phyloP scores from a whole-genome alignment of 805 yeast species.

The Suhomyces sp. region DNA sequence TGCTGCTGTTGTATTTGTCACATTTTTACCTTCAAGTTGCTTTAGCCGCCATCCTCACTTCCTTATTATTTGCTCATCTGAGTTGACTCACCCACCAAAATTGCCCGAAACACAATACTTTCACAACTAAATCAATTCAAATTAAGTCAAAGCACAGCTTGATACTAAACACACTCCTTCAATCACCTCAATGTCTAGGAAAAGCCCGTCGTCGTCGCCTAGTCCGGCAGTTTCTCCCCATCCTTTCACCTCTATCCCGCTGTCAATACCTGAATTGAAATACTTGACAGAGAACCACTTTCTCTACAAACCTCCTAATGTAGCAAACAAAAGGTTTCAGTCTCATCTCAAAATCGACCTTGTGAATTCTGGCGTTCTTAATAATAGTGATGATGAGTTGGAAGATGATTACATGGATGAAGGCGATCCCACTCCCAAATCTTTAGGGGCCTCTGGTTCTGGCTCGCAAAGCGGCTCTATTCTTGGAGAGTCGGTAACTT shows the following conservation, averaged over 20 bases:
- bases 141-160: not conserved
- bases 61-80: not conserved
- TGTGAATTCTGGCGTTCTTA: not conserved
- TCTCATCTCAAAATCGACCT: slow-evolving; percentile 5
- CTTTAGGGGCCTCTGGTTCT: not conserved
- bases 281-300: not conserved
- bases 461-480: not conserved
- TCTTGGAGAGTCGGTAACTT: slow-evolving; percentile 6
- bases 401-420: not conserved
- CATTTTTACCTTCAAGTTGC: not conserved
- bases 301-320: not conserved
- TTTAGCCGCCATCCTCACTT: not conserved
- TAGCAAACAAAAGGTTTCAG: not conserved
- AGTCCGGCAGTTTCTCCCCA: not conserved
- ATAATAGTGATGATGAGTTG: not conserved
- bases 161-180: not conserved
- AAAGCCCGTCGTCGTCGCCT: not conserved
- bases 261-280: not conserved
- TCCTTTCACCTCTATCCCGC: not conserved
- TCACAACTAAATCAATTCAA: not conserved
- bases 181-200: not conserved
- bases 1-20: not conserved
- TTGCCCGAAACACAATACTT: not conserved
- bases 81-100: not conserved
- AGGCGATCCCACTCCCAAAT: not conserved